Base-by-base conservation (phyloP, 2,329 filamentous ascomycete species). In the Diaporthe batatas region DNA sequence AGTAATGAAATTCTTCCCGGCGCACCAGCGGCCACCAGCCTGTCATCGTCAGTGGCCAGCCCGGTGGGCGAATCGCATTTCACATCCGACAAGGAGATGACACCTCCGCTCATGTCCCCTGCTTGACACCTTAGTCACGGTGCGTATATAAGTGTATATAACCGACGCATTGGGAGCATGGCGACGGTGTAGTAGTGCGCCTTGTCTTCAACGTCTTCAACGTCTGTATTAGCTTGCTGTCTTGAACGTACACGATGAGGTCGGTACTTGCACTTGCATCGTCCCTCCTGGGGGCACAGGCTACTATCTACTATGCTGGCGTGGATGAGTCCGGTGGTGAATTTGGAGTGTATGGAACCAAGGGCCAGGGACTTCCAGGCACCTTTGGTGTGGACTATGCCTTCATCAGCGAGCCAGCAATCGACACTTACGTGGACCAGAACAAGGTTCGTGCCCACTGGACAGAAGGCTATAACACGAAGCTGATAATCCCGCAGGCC, bases 371-470 rank as follows among this genome's bases (percentile, higher is more conserved):
- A 1, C 79, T 88, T n/a, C 86, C 86, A 0, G 86, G 86, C 0
- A 78, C 79, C 1, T 87, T 88, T 72, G 86, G 86, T 10, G 81
- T 82, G 6, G 86, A 88, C 71, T 88, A 88, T 77, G 77, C 82
- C 10, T 88, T 88, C 77, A 87, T 88, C 76, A 83, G 84, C 74
- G 78, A 84, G 75, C 78, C 78, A 11, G 83, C 82, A 16, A 78
- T 87, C 18, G 84, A 86, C 75, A 77, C 83, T n/a, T 84, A 84
- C 73, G 83, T 85, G 1, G 83, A 86, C 73, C 73, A 85, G 75
- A 82, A 86, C 77, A 84, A 85, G 72, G 81, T 85, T 4, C 42
- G 75, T 49, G 16, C 71, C 39, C 25, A 44, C 29, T 18, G 18
- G 10, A 11, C 21, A 67, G 59, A 23, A 39, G 4, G 1, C 29